phyloP scores from a whole-genome alignment of 2,329 filamentous ascomycete species.

The Rutstroemia sp. region DNA sequence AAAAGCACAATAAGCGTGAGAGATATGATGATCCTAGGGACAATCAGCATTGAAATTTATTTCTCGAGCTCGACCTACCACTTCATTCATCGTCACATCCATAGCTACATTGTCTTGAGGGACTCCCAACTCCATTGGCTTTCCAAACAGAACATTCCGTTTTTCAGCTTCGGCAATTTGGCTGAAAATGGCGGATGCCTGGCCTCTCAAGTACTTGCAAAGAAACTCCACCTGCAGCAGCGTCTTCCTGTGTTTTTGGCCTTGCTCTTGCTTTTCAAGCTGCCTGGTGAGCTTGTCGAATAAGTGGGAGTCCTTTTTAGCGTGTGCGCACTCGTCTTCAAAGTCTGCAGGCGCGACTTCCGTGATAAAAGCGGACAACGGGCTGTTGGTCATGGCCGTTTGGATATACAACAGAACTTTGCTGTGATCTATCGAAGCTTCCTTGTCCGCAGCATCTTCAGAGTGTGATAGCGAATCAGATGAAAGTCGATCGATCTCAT shows the following conservation, averaged over 20 bases:
- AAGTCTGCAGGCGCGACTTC: slow-evolving; percentile 44
- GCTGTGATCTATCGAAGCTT: slow-evolving; percentile 65
- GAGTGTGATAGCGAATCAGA: slow-evolving; percentile 50
- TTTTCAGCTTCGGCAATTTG: slow-evolving; percentile 64
- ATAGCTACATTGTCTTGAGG: slow-evolving; percentile 14
- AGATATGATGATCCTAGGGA: slow-evolving; percentile 14
- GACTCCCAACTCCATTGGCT: slow-evolving; percentile 29
- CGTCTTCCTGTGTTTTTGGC: slow-evolving; percentile 36
- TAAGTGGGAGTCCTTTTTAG: slow-evolving; percentile 38
- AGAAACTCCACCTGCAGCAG: slow-evolving; percentile 58
- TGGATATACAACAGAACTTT: slow-evolving; percentile 74
- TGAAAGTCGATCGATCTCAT: slow-evolving; percentile 72
- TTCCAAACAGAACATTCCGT: slow-evolving; percentile 60
- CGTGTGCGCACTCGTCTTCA: slow-evolving; percentile 37
- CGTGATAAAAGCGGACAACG: slow-evolving; percentile 54
- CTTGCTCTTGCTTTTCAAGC: slow-evolving; percentile 24
- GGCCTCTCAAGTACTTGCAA: slow-evolving; percentile 47
- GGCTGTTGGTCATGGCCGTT: slow-evolving; percentile 58
- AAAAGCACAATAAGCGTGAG: slow-evolving; percentile 20
- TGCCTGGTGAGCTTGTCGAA: slow-evolving; percentile 38
- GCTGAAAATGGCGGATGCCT: slow-evolving; percentile 55
- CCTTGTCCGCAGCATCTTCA: slow-evolving; percentile 71
- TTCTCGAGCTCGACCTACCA: slow-evolving; percentile 13
- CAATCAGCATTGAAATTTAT: background rate
- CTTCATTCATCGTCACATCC: slow-evolving; percentile 23